Conservation (phyloP, 345 rosid genomes). For the Conringia planisiliqua region DNA sequence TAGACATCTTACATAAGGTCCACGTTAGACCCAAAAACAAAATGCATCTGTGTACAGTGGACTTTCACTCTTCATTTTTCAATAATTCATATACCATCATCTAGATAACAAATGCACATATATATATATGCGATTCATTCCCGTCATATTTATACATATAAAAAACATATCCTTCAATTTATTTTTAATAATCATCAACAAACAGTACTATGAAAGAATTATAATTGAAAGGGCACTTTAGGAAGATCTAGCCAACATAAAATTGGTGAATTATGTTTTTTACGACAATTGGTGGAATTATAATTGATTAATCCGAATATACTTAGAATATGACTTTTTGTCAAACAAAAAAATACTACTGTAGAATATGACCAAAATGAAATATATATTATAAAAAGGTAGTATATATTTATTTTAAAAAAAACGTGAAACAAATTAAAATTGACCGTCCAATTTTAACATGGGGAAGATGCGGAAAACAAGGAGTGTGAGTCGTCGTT, state of each 20-base stretch:
- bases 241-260: background rate
- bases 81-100: background rate
- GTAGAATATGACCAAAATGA: background rate
- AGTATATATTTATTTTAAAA: background rate
- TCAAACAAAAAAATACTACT: too few relatives aligned
- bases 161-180: background rate
- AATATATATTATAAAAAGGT: background rate
- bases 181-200: background rate
- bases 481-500: conserved; percentile 8
- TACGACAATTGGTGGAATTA: background rate
- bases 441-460: conserved; percentile 5
- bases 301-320: conserved; percentile 8
- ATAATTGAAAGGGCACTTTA: background rate
- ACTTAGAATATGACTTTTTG: background rate
- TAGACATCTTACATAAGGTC: conserved; percentile 28
- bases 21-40: conserved; percentile 1
- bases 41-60: background rate
- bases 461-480: conserved; percentile 17
- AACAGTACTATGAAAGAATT: background rate
- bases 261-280: background rate
- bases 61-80: background rate
- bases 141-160: background rate
- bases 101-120: background rate
- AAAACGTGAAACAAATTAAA: conserved; percentile 18
- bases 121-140: background rate